Percentiles rank a stretch among this genome's conserved stretches.
Evolutionary conservation across 1,284 basidiomycete genomes (phyloP).

Genomic region (Marasmius tenuissimus): DNA sequence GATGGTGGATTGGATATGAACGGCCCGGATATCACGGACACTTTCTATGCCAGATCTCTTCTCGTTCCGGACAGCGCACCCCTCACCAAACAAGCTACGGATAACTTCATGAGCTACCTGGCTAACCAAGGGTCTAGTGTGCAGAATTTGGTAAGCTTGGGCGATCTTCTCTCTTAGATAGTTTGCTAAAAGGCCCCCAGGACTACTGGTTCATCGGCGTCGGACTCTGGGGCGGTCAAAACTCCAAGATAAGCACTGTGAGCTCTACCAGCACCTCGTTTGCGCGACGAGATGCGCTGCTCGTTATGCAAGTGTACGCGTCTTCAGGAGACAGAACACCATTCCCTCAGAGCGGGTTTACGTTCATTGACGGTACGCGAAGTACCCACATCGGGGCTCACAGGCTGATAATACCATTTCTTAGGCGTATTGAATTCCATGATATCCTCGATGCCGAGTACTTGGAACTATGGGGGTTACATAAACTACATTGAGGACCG

Average conservation of each 20-base stretch:
- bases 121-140: conserved; percentile 8
- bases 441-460: conserved; percentile 8
- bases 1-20: not conserved
- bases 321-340: conserved; percentile 2
- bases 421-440: conserved; percentile 5
- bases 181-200: not conserved
- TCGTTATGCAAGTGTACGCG: conserved; percentile 21
- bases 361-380: conserved; percentile 9
- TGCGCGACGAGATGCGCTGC: conserved; percentile 14
- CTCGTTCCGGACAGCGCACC: conserved; percentile 7
- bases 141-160: not conserved
- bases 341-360: conserved; percentile 11
- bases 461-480: conserved; percentile 15
- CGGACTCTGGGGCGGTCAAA: conserved; percentile 19
- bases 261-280: conserved; percentile 15
- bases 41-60: conserved; percentile 27
- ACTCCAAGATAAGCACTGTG: conserved; percentile 16
- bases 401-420: not conserved
- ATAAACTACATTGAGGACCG: conserved; percentile 13
- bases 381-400: too few species aligned
- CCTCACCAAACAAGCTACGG: conserved; percentile 5
- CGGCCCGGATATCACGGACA: conserved; percentile 14
- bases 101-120: conserved; percentile 10
- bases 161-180: not conserved
- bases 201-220: conserved; percentile 20